phyloP scores from a whole-genome alignment of 257 asterid species.

The Vinca minor region DNA sequence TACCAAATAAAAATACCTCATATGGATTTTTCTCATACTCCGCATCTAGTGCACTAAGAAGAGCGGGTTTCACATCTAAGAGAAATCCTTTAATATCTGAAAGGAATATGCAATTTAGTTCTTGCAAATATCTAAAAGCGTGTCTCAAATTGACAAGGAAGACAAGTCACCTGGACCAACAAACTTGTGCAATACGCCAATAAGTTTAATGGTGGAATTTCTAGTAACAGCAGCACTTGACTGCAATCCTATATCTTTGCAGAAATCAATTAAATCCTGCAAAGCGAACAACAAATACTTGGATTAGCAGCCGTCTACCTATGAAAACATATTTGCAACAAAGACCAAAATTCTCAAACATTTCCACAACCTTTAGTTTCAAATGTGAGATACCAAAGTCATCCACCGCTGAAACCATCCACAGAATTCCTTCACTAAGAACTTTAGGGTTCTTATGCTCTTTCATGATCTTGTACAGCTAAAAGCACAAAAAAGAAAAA shows the following conservation, averaged over 20 bases:
- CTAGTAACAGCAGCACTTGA: constrained; percentile 99
- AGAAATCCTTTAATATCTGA: constrained; percentile 91
- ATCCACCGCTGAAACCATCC: constrained; percentile 94
- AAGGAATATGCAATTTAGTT: constrained; percentile 24
- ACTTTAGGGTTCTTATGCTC: constrained; percentile 99
- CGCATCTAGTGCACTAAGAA: constrained; percentile 92
- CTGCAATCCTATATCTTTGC: constrained; percentile 92
- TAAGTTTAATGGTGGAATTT: constrained; percentile 82
- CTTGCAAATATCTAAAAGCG: constrained; percentile 16
- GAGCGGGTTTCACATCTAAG: constrained; percentile 94
- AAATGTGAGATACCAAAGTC: constrained; percentile 80
- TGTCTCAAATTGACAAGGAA: constrained; percentile 8
- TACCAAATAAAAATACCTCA: constrained; percentile 47
- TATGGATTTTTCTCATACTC: constrained; percentile 93
- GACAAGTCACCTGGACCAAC: constrained; percentile 87
- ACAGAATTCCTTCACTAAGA: constrained; percentile 87
- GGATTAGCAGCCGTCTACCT: not conserved
- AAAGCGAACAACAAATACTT: constrained; percentile 14
- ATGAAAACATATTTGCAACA: not conserved
- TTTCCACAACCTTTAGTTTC: constrained; percentile 94
- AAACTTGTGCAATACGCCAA: constrained; percentile 88
- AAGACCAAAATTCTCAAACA: not conserved
- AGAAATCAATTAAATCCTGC: constrained; percentile 93
- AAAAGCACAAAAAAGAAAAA: constrained; percentile 13
- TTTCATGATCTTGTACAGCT: constrained; percentile 89